A percentile compares a stretch with the other conserved stretches of the same genome.
These are phyloP conservation scores for Neotropicomus parvogracilis DNA, from an alignment of 1,284 basidiomycete species.

Conservation along the genomic window DNA sequence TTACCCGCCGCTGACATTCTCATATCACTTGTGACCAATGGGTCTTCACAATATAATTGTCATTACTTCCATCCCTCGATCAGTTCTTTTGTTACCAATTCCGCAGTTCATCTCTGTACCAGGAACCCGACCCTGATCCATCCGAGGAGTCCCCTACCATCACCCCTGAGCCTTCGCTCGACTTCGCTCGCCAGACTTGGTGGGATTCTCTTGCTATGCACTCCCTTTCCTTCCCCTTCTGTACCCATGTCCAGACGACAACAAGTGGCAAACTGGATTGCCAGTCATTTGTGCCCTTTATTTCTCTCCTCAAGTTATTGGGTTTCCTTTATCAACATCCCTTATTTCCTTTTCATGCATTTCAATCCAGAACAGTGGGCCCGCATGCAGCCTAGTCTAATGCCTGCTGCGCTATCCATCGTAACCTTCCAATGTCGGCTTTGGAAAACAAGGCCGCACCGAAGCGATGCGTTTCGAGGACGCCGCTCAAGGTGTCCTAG, in stretches of 20 bases:
- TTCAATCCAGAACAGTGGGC: constrained; percentile 51
- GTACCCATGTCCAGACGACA: constrained; percentile 45
- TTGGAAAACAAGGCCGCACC: constrained; percentile 46
- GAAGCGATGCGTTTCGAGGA: constrained; percentile 58
- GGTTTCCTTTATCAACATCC: constrained; percentile 70
- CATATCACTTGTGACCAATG: constrained; percentile 27
- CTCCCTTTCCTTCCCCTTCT: constrained; percentile 33
- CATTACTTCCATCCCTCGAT: constrained; percentile 2
- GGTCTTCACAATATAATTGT: constrained; percentile 8
- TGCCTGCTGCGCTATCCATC: constrained; percentile 63
- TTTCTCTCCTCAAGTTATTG: constrained; percentile 65
- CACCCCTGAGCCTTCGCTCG: constrained; percentile 53
- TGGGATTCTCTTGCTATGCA: constrained; percentile 69
- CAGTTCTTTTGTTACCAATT: constrained; percentile 1
- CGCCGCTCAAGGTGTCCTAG: constrained; percentile 65
- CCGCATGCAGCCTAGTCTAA: constrained; percentile 61
- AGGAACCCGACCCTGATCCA: constrained; percentile 35
- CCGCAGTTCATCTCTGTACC: constrained; percentile 10
- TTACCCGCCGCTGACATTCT: constrained; percentile 23
- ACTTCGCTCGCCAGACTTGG: constrained; percentile 69
- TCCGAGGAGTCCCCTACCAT: constrained; percentile 31
- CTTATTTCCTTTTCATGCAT: constrained; percentile 59
- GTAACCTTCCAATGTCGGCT: constrained; percentile 58
- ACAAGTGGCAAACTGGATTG: constrained; percentile 42
- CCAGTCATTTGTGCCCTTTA: constrained; percentile 58